phyloP scores from a whole-genome alignment of 345 rosid species.

The Heritiera fomes region DNA sequence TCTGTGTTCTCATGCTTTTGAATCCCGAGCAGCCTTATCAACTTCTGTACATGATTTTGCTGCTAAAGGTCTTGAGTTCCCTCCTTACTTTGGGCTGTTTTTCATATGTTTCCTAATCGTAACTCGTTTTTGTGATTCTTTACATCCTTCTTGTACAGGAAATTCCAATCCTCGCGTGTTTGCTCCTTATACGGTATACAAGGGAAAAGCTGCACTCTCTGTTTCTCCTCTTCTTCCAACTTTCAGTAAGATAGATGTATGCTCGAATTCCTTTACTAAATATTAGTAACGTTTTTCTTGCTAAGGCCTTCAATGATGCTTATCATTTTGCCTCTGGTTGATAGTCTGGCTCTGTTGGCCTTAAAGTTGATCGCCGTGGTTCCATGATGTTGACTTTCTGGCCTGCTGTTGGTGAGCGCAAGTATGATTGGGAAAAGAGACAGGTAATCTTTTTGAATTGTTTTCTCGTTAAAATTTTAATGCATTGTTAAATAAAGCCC shows the following conservation, averaged over 20 bases:
- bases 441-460: conserved; percentile 51
- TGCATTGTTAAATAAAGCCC: neutral
- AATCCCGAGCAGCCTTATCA: conserved; percentile 46
- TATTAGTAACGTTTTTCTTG: neutral
- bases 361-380: conserved; percentile 71
- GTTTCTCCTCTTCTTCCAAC: conserved; percentile 71
- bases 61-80: conserved; percentile 35
- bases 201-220: conserved; percentile 90
- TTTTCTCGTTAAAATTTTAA: neutral
- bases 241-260: conserved; percentile 58
- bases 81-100: neutral
- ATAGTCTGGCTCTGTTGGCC: conserved; percentile 69
- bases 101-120: neutral
- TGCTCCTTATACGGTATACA: conserved; percentile 74
- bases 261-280: conserved; percentile 2
- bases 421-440: conserved; percentile 74
- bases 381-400: conserved; percentile 69
- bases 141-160: conserved; percentile 18
- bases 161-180: conserved; percentile 49
- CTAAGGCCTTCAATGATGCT: neutral
- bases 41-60: conserved; percentile 31
- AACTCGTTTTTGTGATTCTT: neutral
- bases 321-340: conserved; percentile 14
- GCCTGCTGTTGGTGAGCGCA: conserved; percentile 86
- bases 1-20: conserved; percentile 35